Conservation (phyloP, 805 yeast genomes). For the Metschnikowia santaceciliae region DNA sequence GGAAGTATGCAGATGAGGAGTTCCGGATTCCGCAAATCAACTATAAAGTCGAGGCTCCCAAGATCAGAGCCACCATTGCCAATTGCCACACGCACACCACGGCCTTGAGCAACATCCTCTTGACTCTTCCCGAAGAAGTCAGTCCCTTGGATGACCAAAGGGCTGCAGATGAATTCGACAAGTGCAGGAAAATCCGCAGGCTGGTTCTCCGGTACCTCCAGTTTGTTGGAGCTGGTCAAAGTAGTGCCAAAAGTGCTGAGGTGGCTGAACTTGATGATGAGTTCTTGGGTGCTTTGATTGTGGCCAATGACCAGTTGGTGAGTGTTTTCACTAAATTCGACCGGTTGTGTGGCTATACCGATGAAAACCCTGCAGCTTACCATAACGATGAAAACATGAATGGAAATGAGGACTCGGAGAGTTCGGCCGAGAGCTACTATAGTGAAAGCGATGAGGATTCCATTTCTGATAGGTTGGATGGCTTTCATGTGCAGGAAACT, state of each 20-base stretch:
- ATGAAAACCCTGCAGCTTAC: constrained; percentile 14
- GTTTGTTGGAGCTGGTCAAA: constrained; percentile 55
- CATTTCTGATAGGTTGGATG: constrained; percentile 9
- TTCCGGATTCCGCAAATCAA: constrained; percentile 66
- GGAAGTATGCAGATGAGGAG: constrained; percentile 42
- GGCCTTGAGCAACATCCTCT: constrained; percentile 51
- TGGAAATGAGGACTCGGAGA: background rate
- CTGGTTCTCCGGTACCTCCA: constrained; percentile 80
- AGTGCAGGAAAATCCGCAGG: constrained; percentile 72
- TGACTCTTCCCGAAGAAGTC: constrained; percentile 41
- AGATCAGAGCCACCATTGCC: constrained; percentile 63
- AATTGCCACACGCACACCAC: constrained; percentile 74
- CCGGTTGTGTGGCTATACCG: constrained; percentile 39
- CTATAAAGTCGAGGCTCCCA: constrained; percentile 67
- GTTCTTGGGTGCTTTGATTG: constrained; percentile 78
- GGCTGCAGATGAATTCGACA: constrained; percentile 64
- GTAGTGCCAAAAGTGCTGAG: constrained; percentile 24
- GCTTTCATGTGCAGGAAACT: constrained; percentile 13
- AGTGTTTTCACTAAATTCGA: constrained; percentile 68
- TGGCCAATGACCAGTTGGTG: constrained; percentile 88
- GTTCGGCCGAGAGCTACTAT: constrained; percentile 35
- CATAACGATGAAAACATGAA: background rate
- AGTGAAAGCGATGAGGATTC: constrained; percentile 30
- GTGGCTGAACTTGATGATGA: constrained; percentile 57
- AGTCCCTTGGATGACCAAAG: constrained; percentile 61